phyloP scores from a whole-genome alignment of 208 protist genomes.

The Vickermania ingenoplastis region DNA sequence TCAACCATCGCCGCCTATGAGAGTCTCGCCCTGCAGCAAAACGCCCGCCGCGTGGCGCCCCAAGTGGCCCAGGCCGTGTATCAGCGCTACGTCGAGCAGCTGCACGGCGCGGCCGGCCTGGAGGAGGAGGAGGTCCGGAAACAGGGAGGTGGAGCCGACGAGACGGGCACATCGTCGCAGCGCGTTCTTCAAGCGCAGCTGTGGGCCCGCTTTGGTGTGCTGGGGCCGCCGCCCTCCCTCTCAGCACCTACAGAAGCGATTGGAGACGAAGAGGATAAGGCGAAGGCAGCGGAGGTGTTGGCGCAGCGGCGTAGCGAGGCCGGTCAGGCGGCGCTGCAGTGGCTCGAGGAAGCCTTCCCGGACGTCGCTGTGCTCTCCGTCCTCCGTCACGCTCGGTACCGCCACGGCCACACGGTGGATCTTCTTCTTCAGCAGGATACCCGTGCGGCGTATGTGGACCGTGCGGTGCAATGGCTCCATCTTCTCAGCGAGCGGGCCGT shows the following conservation, averaged over 20 bases:
- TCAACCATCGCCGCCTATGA: conserved; percentile 9
- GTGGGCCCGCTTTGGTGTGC: neutral
- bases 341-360: conserved; percentile 47
- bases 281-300: conserved; percentile 9
- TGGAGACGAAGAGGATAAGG: conserved; percentile 9
- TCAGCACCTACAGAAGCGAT: conserved; percentile 1
- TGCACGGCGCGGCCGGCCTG: conserved; percentile 3
- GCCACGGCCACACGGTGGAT: conserved; percentile 25
- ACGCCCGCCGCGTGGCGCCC: conserved; percentile 43
- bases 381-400: conserved; percentile 70
- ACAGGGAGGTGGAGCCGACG: too few relatives aligned
- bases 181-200: too few relatives aligned
- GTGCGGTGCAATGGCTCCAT: conserved; percentile 63
- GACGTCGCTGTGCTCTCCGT: conserved; percentile 57
- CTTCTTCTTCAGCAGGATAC: conserved; percentile 57
- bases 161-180: too few relatives aligned
- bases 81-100: conserved; percentile 19
- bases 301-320: conserved; percentile 43
- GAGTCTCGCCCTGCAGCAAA: conserved; percentile 41
- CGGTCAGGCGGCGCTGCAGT: conserved; percentile 28
- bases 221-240: neutral
- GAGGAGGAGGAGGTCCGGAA: neutral
- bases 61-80: conserved; percentile 65
- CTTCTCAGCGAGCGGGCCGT: conserved; percentile 46
- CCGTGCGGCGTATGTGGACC: conserved; percentile 46